phyloP scores from a whole-genome alignment of 2,329 filamentous ascomycete genomes.

The Periconia macrospinosa region DNA sequence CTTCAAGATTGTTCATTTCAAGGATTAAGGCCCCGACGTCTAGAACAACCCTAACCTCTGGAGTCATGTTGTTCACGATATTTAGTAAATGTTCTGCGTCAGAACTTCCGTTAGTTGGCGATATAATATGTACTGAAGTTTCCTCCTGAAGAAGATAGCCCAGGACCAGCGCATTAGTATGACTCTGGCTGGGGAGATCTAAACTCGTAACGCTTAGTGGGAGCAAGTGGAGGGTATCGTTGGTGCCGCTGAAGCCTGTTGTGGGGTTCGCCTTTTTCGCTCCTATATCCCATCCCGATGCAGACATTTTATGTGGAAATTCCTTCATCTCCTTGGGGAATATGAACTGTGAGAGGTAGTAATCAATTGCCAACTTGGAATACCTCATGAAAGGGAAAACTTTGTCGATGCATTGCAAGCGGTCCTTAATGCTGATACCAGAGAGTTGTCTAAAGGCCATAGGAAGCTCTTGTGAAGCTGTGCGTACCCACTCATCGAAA shows the following conservation, averaged over 20 bases:
- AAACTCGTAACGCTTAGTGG: slow-evolving; percentile 60
- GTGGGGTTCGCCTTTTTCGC: slow-evolving; percentile 52
- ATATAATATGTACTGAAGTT: slow-evolving; percentile 24
- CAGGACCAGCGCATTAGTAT: slow-evolving; percentile 70
- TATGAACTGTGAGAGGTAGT: slow-evolving; percentile 60
- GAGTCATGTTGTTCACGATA: slow-evolving; percentile 28
- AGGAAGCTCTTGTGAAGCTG: slow-evolving; percentile 25
- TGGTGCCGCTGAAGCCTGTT: slow-evolving; percentile 72
- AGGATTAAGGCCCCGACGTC: slow-evolving; percentile 67
- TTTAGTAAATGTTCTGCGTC: slow-evolving; percentile 28
- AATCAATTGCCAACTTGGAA: slow-evolving; percentile 62
- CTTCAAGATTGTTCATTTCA: slow-evolving; percentile 58
- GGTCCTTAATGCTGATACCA: slow-evolving; percentile 49
- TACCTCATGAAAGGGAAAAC: slow-evolving; percentile 59
- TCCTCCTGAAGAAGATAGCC: slow-evolving; percentile 57
- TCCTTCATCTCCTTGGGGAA: slow-evolving; percentile 66
- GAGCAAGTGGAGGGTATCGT: slow-evolving; percentile 61
- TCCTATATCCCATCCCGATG: slow-evolving; percentile 69
- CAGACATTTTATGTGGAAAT: slow-evolving; percentile 64
- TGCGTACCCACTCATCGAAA: slow-evolving; percentile 54
- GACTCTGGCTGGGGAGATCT: slow-evolving; percentile 56
- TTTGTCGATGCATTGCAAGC: slow-evolving; percentile 46
- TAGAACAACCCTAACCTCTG: slow-evolving; percentile 58
- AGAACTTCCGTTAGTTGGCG: background rate
- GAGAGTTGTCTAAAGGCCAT: slow-evolving; percentile 42